Evolutionary conservation across 331 rosid species (phyloP).

Genomic region (Malus hybrid): DNA sequence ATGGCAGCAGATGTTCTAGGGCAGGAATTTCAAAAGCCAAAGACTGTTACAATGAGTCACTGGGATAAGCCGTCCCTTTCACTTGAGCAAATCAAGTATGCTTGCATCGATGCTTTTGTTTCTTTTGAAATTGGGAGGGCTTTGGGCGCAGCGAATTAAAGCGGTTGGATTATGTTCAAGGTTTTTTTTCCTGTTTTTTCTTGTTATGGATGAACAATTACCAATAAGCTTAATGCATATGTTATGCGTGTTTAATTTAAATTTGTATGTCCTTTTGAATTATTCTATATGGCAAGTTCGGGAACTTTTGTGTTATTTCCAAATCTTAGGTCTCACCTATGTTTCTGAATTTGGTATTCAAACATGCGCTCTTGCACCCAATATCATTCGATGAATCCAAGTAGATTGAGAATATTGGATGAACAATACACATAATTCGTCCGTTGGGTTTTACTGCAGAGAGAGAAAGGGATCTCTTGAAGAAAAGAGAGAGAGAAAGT

Average conservation of each 20-base stretch:
- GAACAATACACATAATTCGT: too few relatives aligned
- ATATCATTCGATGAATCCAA: too few relatives aligned
- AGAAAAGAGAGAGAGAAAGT: too few relatives aligned
- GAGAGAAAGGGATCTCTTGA: too few relatives aligned
- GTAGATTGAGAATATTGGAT: too few relatives aligned
- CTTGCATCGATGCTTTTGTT: conserved; percentile 13
- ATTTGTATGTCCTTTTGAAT: neutral
- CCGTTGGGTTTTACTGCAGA: too few relatives aligned
- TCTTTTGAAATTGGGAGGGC: conserved; percentile 17
- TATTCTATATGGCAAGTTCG: neutral
- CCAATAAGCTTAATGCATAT: neutral
- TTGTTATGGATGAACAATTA: neutral
- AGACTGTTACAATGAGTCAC: neutral
- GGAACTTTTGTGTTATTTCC: neutral
- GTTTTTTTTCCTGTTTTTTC: neutral
- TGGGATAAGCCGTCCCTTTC: conserved; percentile 13
- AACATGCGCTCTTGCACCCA: too few relatives aligned
- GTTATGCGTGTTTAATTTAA: neutral
- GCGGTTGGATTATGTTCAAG: neutral
- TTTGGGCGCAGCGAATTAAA: neutral
- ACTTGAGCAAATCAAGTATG: conserved; percentile 12
- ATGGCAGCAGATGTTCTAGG: neutral
- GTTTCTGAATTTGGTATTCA: neutral
- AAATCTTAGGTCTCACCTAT: neutral
- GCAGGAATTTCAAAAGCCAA: conserved; percentile 9